These are phyloP conservation scores for Symbiotaphrina buchneri DNA, from an alignment of 495 filamentous ascomycete species.

Conservation along the genomic window DNA sequence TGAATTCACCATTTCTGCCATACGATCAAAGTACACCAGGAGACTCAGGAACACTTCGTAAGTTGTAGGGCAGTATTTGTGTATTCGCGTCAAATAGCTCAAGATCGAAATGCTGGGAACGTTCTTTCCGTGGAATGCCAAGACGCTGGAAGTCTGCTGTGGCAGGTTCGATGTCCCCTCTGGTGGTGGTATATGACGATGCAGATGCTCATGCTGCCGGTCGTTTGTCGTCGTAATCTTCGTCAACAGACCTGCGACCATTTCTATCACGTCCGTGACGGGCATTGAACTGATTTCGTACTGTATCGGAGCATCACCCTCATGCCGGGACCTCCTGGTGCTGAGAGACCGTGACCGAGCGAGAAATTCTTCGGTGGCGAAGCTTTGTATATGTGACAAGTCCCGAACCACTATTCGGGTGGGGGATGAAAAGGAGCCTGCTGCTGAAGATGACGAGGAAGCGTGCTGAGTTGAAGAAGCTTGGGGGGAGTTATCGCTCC, in stretches of 20 bases:
- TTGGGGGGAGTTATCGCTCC: background rate
- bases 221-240: constrained; percentile 98
- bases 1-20: constrained; percentile 92
- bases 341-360: constrained; percentile 21
- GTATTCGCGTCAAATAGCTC: constrained; percentile 88
- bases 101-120: constrained; percentile 92
- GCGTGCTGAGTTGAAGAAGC: constrained; percentile 29
- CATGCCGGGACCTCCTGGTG: constrained; percentile 18
- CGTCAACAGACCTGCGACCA: constrained; percentile 94
- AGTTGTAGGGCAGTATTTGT: constrained; percentile 97
- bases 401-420: constrained; percentile 63
- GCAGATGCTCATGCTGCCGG: constrained; percentile 63
- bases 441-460: constrained; percentile 26
- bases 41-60: constrained; percentile 95
- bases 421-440: constrained; percentile 36
- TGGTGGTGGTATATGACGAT: constrained; percentile 42
- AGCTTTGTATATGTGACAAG: constrained; percentile 72
- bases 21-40: constrained; percentile 94
- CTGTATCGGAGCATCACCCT: constrained; percentile 25
- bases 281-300: constrained; percentile 99
- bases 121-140: constrained; percentile 99
- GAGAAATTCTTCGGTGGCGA: constrained; percentile 52
- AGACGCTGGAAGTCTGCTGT: constrained; percentile 66
- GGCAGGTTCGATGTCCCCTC: constrained; percentile 44
- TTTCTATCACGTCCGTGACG: constrained; percentile 93